Evolutionary conservation across 768 basidiomycete genomes (phyloP), one percentile per base, ranked within the genome.

Genomic region (Phylloporus rhodoxanthus): DNA sequence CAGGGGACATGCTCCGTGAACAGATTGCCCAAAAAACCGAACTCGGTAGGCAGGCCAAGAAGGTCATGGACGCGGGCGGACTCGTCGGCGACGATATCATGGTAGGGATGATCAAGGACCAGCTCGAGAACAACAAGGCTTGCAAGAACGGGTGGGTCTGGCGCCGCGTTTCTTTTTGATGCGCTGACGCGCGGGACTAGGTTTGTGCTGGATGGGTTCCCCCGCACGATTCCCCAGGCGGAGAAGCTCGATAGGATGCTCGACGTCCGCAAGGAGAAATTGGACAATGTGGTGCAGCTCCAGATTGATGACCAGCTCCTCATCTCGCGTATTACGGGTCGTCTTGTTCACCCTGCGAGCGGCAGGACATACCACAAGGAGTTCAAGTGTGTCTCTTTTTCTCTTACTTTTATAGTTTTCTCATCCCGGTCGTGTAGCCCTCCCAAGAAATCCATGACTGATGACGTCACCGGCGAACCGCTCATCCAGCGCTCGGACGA

Each of bases 121-220:
- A 99, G 75, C 75, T 99, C 45, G 87, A 92, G 68, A 87, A 82
- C 69, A 99, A 99, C 79, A 78, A 81, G 70, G 76, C 74, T 14
- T 99, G 96, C 77, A 86, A 89, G 76, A 91, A 95, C 57, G 96
- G 96, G 95, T 97, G 70, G 69, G 92, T 72, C 19, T 40, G 26
- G 1, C 52, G 46, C 39, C n/a, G 8, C 34, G 21, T 17, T 36
- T 25, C 7, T 41, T 19, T 25, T 37, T 6, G 0, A 3, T 17
- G 8, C n/a, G n/a, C 42, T 43, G 38, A 48, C 30, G 10, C 3
- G 28, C 11, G 8, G 19, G 21, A 9, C 14, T 58, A 98, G 95
- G 32, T 99, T 99, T 70, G 96, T 99, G 50, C 77, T 99, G 44
- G 96, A 99, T 63, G 96, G 96, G n/a, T 99, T 99, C 81, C 96